These are phyloP conservation scores for Corynespora cassiicola DNA, from an alignment of 2,329 filamentous ascomycete genomes.

Conservation along the genomic window DNA sequence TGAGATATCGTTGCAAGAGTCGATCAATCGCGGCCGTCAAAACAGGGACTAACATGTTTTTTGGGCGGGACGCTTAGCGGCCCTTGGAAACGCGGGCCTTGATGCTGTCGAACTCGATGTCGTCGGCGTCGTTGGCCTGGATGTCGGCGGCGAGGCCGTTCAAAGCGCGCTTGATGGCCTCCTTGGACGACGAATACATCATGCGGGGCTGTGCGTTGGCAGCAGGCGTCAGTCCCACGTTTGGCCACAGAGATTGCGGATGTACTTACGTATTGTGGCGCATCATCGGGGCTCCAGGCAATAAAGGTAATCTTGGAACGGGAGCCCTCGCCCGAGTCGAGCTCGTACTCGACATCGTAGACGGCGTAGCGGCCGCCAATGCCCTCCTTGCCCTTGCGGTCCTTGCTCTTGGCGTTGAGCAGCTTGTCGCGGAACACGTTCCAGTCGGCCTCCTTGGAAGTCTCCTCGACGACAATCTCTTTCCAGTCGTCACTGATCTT, in stretches of 20 bases:
- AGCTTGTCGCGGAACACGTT: slow-evolving; percentile 79
- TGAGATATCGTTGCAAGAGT: slow-evolving; percentile 20
- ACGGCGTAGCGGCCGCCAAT: slow-evolving; percentile 80
- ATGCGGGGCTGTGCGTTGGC: slow-evolving; percentile 73
- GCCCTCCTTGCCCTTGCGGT: slow-evolving; percentile 64
- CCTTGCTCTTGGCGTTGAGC: slow-evolving; percentile 74
- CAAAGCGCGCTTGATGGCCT: slow-evolving; percentile 80
- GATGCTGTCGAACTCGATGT: slow-evolving; percentile 79
- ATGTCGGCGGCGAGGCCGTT: slow-evolving; percentile 78
- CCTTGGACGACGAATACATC: slow-evolving; percentile 89
- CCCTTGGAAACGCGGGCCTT: slow-evolving; percentile 61
- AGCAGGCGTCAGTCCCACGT: no score
- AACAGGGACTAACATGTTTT: background rate
- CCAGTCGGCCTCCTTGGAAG: slow-evolving; percentile 71
- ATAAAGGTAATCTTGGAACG: slow-evolving; percentile 61
- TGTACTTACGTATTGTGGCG: slow-evolving; percentile 72
- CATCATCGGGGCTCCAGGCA: slow-evolving; percentile 64
- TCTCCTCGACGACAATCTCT: slow-evolving; percentile 80
- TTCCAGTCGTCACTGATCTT: slow-evolving; percentile 85
- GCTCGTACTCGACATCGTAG: slow-evolving; percentile 82
- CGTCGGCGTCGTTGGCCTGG: slow-evolving; percentile 83
- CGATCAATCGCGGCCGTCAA: background rate
- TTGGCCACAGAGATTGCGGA: no score
- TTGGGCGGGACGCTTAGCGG: slow-evolving; percentile 45
- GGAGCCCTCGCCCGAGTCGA: slow-evolving; percentile 74